Evolutionary conservation across 345 rosid species (phyloP).

Genomic region (Moringa oleifera): DNA sequence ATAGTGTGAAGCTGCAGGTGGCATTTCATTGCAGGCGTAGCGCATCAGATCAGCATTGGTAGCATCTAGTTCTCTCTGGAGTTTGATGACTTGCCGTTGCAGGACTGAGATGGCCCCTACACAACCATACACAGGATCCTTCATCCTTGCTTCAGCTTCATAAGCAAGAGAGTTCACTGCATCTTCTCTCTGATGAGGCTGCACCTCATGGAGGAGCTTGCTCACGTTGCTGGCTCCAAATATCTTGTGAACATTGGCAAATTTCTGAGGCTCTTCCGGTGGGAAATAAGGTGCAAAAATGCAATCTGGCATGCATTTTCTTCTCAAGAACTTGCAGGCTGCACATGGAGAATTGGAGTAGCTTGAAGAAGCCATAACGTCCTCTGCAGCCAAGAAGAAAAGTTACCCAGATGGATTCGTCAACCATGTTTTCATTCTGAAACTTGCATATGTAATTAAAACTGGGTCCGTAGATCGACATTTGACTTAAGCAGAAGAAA

Average conservation of each 20-base stretch:
- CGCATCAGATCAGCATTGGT: conserved; percentile 58
- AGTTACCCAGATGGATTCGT: neutral
- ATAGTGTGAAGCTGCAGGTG: neutral
- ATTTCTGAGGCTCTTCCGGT: conserved; percentile 64
- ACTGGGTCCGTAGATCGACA: too few species aligned
- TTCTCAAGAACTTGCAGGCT: conserved; percentile 63
- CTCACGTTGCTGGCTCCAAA: conserved; percentile 71
- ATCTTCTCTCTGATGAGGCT: conserved; percentile 57
- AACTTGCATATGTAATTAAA: too few species aligned
- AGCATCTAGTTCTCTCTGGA: conserved; percentile 55
- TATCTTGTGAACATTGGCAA: conserved; percentile 62
- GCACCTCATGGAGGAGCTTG: conserved; percentile 57
- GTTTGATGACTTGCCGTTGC: conserved; percentile 48
- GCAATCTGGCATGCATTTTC: conserved; percentile 53
- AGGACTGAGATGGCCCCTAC: conserved; percentile 65
- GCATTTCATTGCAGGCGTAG: conserved; percentile 24
- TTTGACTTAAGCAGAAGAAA: too few species aligned
- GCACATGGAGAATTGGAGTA: conserved; percentile 67
- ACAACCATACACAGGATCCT: conserved; percentile 68
- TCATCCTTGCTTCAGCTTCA: conserved; percentile 64
- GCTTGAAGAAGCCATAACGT: conserved; percentile 42
- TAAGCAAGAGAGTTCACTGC: conserved; percentile 63
- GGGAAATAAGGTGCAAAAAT: conserved; percentile 67
- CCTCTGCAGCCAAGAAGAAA: neutral
- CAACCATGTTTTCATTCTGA: too few species aligned